Evolutionary conservation across 345 rosid genomes (phyloP).

Genomic region (Geranium brycei): DNA sequence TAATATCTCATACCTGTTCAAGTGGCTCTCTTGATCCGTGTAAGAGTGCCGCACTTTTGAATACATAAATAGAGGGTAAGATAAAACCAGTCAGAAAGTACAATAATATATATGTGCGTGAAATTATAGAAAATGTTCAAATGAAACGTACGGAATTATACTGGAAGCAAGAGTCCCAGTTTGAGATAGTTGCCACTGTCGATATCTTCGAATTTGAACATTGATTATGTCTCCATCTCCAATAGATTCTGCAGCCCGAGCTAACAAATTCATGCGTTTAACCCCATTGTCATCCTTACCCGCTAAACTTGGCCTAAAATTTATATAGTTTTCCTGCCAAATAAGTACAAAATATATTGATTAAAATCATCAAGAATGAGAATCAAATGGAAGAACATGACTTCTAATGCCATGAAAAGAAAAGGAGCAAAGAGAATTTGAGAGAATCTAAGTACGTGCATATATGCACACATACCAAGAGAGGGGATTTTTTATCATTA

Average conservation of each 20-base stretch:
- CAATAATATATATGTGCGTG: conserved; percentile 5
- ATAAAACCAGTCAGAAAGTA: conserved; percentile 6
- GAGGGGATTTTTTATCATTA: not conserved
- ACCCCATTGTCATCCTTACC: conserved; percentile 62
- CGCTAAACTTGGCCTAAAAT: conserved; percentile 60
- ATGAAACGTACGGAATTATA: conserved; percentile 73
- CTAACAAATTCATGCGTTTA: conserved; percentile 62
- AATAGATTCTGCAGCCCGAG: conserved; percentile 91
- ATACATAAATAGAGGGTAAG: conserved; percentile 13
- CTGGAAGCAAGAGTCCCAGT: conserved; percentile 62
- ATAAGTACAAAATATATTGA: not conserved
- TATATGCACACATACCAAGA: not conserved
- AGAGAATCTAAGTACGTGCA: not conserved
- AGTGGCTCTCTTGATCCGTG: conserved; percentile 80
- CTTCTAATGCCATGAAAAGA: not conserved
- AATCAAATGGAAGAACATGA: not conserved
- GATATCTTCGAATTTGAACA: conserved; percentile 87
- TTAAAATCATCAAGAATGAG: not conserved
- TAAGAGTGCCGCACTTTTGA: conserved; percentile 62
- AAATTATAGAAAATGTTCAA: not conserved
- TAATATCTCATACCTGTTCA: conserved; percentile 81
- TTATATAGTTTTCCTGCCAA: conserved; percentile 88
- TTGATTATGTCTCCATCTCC: conserved; percentile 82
- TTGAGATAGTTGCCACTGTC: conserved; percentile 92
- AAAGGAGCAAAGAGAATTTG: not conserved